A percentile compares a stretch with the other conserved stretches of the same genome.
Conservation (phyloP, 441 rosid species). For the Erodium chrysanthum region DNA sequence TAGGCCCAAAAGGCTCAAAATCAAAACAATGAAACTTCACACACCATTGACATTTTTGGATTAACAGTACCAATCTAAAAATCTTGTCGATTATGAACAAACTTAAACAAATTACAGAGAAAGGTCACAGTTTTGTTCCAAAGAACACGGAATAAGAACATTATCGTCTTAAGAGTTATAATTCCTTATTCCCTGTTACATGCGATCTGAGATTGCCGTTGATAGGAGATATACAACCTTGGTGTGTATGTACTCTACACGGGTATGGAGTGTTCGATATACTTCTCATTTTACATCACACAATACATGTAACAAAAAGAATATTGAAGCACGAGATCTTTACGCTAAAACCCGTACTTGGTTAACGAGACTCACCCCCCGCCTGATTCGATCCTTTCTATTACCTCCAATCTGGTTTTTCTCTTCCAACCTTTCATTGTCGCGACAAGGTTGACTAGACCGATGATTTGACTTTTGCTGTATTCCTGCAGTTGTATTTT, state of each 20-base stretch:
- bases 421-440: slow-evolving; percentile 96
- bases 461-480: slow-evolving; percentile 61
- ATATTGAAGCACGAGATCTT: background rate
- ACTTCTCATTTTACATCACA: slow-evolving; percentile 26
- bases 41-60: background rate
- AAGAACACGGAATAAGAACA: background rate
- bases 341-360: slow-evolving; percentile 18
- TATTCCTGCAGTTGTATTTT: slow-evolving; percentile 44
- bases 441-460: slow-evolving; percentile 81
- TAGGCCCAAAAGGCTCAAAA: no score
- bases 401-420: slow-evolving; percentile 65
- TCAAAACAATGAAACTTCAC: no score
- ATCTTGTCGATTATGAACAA: background rate
- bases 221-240: slow-evolving; percentile 33
- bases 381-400: slow-evolving; percentile 65
- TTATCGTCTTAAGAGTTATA: background rate
- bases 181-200: background rate
- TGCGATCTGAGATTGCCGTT: no score
- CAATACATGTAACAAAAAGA: slow-evolving; percentile 14
- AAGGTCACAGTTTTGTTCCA: background rate
- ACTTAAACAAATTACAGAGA: background rate
- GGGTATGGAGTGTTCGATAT: slow-evolving; percentile 16
- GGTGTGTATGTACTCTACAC: slow-evolving; percentile 18
- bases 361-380: slow-evolving; percentile 8
- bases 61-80: background rate